A percentile compares a stretch with the other conserved stretches of the same genome.
Evolutionary conservation across 768 basidiomycete species (phyloP).

Genomic region (Tephrocybe sp.): DNA sequence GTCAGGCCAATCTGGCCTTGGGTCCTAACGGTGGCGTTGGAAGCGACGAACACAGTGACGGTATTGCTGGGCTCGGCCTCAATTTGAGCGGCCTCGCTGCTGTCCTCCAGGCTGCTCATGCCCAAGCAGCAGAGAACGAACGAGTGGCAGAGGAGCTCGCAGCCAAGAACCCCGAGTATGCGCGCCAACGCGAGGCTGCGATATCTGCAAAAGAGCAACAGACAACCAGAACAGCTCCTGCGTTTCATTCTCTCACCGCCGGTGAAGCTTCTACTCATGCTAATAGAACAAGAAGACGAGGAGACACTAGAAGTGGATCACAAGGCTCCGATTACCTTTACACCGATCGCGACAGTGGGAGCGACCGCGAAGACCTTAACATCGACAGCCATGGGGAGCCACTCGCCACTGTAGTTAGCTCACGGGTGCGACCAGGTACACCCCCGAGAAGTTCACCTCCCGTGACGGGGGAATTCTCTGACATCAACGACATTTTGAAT

Average conservation of each 20-base stretch:
- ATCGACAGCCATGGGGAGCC: constrained; percentile 25
- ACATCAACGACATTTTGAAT: constrained; percentile 74
- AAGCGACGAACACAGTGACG: constrained; percentile 30
- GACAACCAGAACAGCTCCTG: constrained; percentile 68
- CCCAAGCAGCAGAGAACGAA: constrained; percentile 49
- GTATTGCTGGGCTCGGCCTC: constrained; percentile 45
- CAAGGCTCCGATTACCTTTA: constrained; percentile 59
- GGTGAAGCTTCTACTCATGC: constrained; percentile 36
- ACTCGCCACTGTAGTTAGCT: constrained; percentile 31
- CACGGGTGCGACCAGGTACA: constrained; percentile 30
- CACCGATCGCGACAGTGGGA: constrained; percentile 44
- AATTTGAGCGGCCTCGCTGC: constrained; percentile 70
- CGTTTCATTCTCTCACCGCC: constrained; percentile 76
- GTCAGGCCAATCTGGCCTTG: constrained; percentile 46
- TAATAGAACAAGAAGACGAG: constrained; percentile 30
- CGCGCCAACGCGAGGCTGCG: constrained; percentile 41
- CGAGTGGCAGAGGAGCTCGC: constrained; percentile 42
- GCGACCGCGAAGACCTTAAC: constrained; percentile 38
- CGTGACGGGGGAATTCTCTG: constrained; percentile 59
- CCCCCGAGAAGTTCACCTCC: constrained; percentile 43
- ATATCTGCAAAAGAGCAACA: constrained; percentile 44
- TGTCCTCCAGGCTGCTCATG: constrained; percentile 75
- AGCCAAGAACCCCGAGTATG: constrained; percentile 43
- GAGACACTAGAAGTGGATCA: constrained; percentile 36
- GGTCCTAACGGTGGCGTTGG: constrained; percentile 24